phyloP scores from a whole-genome alignment of 2,329 filamentous ascomycete species.

The Curvularia lunata region DNA sequence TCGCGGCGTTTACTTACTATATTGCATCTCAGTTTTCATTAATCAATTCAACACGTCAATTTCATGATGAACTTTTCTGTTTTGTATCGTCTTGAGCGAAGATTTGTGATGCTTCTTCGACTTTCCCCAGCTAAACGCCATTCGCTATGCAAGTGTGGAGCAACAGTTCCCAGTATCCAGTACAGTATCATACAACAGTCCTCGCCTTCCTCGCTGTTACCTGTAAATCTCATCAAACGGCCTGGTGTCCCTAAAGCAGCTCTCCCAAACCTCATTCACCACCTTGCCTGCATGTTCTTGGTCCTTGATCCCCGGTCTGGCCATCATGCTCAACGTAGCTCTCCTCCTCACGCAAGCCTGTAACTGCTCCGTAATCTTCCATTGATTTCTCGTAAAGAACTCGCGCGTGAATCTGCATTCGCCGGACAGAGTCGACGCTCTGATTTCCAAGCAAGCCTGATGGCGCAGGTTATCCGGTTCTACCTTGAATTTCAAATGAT shows the following conservation, averaged over 20 bases:
- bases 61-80: constrained; percentile 1
- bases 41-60: constrained; percentile 23
- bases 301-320: constrained; percentile 80
- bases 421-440: constrained; percentile 88
- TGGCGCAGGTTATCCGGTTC: constrained; percentile 84
- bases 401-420: constrained; percentile 92
- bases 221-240: constrained; percentile 98
- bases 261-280: constrained; percentile 98
- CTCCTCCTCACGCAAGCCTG: constrained; percentile 87
- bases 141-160: constrained; percentile 8
- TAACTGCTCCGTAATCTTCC: constrained; percentile 88
- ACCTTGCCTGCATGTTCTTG: constrained; percentile 84
- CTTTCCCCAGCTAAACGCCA: constrained; percentile 3
- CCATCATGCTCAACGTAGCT: constrained; percentile 79
- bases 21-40: not conserved
- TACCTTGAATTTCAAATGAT: constrained; percentile 89
- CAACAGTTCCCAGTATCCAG: not conserved
- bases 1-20: constrained; percentile 1
- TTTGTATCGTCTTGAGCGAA: constrained; percentile 19
- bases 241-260: constrained; percentile 90
- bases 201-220: constrained; percentile 44
- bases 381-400: constrained; percentile 83
- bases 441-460: constrained; percentile 95
- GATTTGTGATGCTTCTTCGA: constrained; percentile 10
- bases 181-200: not conserved